phyloP scores from a whole-genome alignment of 352 stramenopile genomes.

The Phytophthora podocarpi region DNA sequence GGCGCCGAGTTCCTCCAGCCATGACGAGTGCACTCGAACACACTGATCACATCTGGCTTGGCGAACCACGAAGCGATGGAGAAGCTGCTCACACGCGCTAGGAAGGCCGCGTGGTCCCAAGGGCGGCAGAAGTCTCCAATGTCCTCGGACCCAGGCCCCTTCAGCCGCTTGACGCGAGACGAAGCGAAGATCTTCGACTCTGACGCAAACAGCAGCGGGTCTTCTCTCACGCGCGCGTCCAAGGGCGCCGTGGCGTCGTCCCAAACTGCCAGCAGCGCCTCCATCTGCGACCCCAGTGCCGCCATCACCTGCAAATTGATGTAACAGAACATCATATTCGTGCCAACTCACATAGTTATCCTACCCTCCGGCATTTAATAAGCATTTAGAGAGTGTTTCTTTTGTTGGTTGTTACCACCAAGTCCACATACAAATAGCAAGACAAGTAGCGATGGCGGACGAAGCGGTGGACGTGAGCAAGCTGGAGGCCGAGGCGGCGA shows the following conservation, averaged over 20 bases:
- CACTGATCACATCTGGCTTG: conserved; percentile 53
- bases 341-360: too few species aligned
- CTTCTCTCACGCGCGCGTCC: conserved; percentile 29
- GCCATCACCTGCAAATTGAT: conserved; percentile 9
- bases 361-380: too few species aligned
- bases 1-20: conserved; percentile 55
- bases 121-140: conserved; percentile 34
- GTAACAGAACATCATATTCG: neutral
- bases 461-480: conserved; percentile 57
- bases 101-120: conserved; percentile 57
- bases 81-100: conserved; percentile 58
- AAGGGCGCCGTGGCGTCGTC: conserved; percentile 39
- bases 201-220: conserved; percentile 25
- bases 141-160: neutral
- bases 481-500: conserved; percentile 55
- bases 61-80: conserved; percentile 65
- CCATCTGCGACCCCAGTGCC: conserved; percentile 15
- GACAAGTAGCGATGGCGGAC: conserved; percentile 36
- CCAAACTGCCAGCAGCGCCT: conserved; percentile 36
- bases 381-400: neutral
- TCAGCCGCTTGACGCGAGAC: conserved; percentile 1
- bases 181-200: neutral
- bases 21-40: conserved; percentile 53
- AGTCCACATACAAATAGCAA: conserved; percentile 30
- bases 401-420: neutral